Evolutionary conservation across 2,329 filamentous ascomycete genomes (phyloP).

Genomic region (Talaromyces sp.): DNA sequence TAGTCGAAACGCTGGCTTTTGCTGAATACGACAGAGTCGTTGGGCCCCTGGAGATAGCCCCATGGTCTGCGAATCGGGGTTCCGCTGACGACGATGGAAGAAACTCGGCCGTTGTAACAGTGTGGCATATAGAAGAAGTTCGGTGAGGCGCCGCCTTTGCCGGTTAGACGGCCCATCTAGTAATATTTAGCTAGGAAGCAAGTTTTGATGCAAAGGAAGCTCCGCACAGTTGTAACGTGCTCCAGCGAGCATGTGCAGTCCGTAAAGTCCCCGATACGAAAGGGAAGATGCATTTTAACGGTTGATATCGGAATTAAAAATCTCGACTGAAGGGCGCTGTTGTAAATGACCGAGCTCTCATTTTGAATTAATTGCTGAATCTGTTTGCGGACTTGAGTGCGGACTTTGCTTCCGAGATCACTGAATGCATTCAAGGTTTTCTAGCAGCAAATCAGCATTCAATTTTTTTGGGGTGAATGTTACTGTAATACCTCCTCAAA

Average conservation of each 20-base stretch:
- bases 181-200: conserved; percentile 29
- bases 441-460: conserved; percentile 23
- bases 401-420: conserved; percentile 24
- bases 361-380: neutral
- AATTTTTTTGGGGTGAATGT: neutral
- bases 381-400: neutral
- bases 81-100: conserved; percentile 48
- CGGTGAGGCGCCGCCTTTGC: neutral
- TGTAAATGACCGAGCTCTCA: neutral
- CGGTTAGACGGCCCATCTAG: conserved; percentile 5
- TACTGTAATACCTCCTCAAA: neutral
- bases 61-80: conserved; percentile 44
- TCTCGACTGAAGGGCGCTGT: conserved; percentile 31
- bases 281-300: conserved; percentile 49
- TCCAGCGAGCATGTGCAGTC: conserved; percentile 54
- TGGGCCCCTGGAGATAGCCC: conserved; percentile 34
- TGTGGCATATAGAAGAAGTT: conserved; percentile 44
- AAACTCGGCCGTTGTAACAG: conserved; percentile 53
- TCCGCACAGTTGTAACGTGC: conserved; percentile 46
- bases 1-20: conserved; percentile 30
- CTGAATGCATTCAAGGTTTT: conserved; percentile 47
- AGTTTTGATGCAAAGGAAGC: conserved; percentile 15
- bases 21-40: conserved; percentile 16
- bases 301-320: conserved; percentile 36
- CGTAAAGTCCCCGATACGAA: conserved; percentile 52